A percentile compares a stretch with the other conserved stretches of the same genome.
Evolutionary conservation across 192 early-diverging fungal species (phyloP).

Genomic region (Gonapodya sp.): DNA sequence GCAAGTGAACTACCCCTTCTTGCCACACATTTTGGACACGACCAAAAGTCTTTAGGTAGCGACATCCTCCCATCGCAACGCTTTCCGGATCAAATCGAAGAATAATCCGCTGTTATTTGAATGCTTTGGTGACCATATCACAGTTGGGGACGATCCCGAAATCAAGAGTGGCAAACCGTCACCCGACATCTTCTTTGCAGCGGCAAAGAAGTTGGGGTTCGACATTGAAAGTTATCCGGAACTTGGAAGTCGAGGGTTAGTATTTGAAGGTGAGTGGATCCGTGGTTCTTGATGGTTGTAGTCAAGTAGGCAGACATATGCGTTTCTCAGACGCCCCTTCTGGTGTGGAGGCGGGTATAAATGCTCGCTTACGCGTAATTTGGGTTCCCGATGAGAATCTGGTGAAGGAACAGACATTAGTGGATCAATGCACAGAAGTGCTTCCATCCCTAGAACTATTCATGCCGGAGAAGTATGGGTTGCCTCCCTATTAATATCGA

Average conservation of each 20-base stretch:
- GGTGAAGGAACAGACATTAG: slow-evolving; percentile 28
- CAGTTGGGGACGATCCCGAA: slow-evolving; percentile 78
- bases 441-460: slow-evolving; percentile 56
- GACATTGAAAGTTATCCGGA: slow-evolving; percentile 12
- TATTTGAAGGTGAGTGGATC: slow-evolving; percentile 59
- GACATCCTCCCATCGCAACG: slow-evolving; percentile 68
- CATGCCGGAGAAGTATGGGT: slow-evolving; percentile 50
- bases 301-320: not conserved
- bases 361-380: slow-evolving; percentile 73
- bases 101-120: slow-evolving; percentile 62
- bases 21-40: slow-evolving; percentile 5
- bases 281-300: too few relatives aligned
- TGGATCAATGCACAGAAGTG: slow-evolving; percentile 34
- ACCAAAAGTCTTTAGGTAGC: slow-evolving; percentile 35
- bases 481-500: slow-evolving; percentile 39
- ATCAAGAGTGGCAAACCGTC: slow-evolving; percentile 73
- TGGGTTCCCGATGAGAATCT: slow-evolving; percentile 81
- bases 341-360: slow-evolving; percentile 72
- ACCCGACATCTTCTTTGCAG: slow-evolving; percentile 82
- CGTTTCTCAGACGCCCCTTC: slow-evolving; percentile 49
- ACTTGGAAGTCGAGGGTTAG: slow-evolving; percentile 48
- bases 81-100: slow-evolving; percentile 64
- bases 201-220: slow-evolving; percentile 46
- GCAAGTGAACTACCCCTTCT: slow-evolving; percentile 14
- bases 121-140: slow-evolving; percentile 65